phyloP scores from a whole-genome alignment of 441 rosid species.

The Arabidopsis hybrid region DNA sequence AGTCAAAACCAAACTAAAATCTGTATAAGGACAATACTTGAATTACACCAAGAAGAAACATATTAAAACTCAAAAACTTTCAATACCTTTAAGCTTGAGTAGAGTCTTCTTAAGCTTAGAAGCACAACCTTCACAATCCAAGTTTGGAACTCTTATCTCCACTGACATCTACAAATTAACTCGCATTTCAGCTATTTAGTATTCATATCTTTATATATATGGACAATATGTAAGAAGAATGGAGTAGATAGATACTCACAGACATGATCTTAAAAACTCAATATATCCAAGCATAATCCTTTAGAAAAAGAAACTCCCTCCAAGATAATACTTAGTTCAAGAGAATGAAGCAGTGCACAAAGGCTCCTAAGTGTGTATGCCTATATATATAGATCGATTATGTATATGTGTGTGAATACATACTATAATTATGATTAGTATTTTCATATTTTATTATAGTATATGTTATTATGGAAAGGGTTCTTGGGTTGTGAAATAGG shows the following conservation, averaged over 20 bases:
- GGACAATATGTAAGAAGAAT: slow-evolving; percentile 15
- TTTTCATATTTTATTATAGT: slow-evolving; percentile 1
- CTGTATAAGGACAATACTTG: not conserved
- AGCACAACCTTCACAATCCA: slow-evolving; percentile 93
- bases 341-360: slow-evolving; percentile 27
- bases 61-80: slow-evolving; percentile 2
- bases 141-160: slow-evolving; percentile 88
- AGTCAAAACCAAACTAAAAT: not conserved
- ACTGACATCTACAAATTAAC: slow-evolving; percentile 58
- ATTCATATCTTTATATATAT: slow-evolving; percentile 1
- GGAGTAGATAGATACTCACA: slow-evolving; percentile 35
- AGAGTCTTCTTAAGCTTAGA: slow-evolving; percentile 83
- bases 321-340: slow-evolving; percentile 18
- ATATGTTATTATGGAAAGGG: slow-evolving; percentile 37
- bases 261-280: slow-evolving; percentile 41
- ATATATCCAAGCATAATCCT: not conserved
- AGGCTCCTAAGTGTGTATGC: not conserved
- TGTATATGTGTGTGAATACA: slow-evolving; percentile 11
- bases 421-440: not conserved
- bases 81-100: slow-evolving; percentile 82
- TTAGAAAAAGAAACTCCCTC: not conserved
- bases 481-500: slow-evolving; percentile 47
- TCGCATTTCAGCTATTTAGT: not conserved
- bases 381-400: slow-evolving; percentile 14
- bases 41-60: not conserved